phyloP scores from a whole-genome alignment of 2,329 filamentous ascomycete genomes.

The Stachybotrys elegans region DNA sequence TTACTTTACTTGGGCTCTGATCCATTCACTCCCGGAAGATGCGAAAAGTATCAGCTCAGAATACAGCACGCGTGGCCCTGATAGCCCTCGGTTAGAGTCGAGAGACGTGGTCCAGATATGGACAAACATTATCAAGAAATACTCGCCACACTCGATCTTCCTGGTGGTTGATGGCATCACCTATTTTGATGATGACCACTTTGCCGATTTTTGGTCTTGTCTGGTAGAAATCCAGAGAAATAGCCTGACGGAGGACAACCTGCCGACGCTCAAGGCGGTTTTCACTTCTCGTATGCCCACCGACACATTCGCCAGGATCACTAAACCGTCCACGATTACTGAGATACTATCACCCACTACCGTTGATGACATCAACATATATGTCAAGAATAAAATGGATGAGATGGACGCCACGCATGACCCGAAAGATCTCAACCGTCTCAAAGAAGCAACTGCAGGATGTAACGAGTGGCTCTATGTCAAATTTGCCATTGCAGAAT shows the following conservation, averaged over 20 bases:
- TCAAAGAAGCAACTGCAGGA: too few relatives aligned
- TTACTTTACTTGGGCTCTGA: conserved; percentile 13
- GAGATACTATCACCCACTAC: too few relatives aligned
- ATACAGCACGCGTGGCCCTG: conserved; percentile 4
- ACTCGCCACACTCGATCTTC: conserved; percentile 9
- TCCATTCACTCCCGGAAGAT: conserved; percentile 10
- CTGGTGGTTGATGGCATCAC: conserved; percentile 17
- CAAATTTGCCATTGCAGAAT: conserved; percentile 9
- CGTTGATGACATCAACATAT: too few relatives aligned
- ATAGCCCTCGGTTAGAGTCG: conserved; percentile 5
- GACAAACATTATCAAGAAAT: conserved; percentile 8
- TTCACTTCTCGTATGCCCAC: too few relatives aligned
- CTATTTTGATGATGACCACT: conserved; percentile 7
- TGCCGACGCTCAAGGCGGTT: too few relatives aligned
- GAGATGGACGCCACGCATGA: too few relatives aligned
- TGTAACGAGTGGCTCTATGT: conserved; percentile 14
- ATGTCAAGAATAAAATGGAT: too few relatives aligned
- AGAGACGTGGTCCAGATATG: conserved; percentile 12
- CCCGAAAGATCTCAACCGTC: too few relatives aligned
- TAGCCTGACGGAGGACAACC: too few relatives aligned
- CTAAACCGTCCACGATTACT: too few relatives aligned
- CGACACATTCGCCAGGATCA: too few relatives aligned
- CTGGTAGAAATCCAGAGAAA: too few relatives aligned
- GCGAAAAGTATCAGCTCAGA: conserved; percentile 8
- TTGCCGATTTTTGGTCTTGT: conserved; percentile 2